Percentiles rank a stretch among this genome's conserved stretches.
Evolutionary conservation across 345 rosid genomes (phyloP).

Genomic region (Linum lewisii): DNA sequence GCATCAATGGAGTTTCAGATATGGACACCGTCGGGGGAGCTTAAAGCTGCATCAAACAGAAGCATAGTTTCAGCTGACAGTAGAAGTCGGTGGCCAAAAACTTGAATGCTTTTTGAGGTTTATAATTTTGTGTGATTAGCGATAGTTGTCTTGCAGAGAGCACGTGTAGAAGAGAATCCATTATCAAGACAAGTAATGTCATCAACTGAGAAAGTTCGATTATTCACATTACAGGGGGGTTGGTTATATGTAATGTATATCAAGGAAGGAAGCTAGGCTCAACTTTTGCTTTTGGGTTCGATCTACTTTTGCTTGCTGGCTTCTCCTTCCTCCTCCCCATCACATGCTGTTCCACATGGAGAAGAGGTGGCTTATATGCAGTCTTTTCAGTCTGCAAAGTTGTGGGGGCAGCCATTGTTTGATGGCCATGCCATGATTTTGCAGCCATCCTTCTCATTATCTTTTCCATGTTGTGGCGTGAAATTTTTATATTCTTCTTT

Average conservation of each 20-base stretch:
- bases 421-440: neutral
- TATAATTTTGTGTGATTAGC: neutral
- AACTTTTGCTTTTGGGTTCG: neutral
- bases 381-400: neutral
- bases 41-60: conserved; percentile 10
- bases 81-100: neutral
- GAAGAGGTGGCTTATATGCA: neutral
- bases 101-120: neutral
- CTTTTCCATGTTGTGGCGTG: neutral
- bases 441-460: neutral
- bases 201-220: neutral
- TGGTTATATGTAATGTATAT: neutral
- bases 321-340: neutral
- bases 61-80: neutral
- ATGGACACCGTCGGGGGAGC: conserved; percentile 88
- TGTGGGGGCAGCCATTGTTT: neutral
- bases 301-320: too few species aligned
- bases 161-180: conserved; percentile 7
- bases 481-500: neutral
- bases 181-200: neutral
- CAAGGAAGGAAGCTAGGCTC: neutral
- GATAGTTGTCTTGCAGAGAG: neutral
- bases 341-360: neutral
- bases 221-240: neutral
- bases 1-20: conserved; percentile 53